Conservation (phyloP, 306 rosid genomes). For the Fragaria vesca region DNA sequence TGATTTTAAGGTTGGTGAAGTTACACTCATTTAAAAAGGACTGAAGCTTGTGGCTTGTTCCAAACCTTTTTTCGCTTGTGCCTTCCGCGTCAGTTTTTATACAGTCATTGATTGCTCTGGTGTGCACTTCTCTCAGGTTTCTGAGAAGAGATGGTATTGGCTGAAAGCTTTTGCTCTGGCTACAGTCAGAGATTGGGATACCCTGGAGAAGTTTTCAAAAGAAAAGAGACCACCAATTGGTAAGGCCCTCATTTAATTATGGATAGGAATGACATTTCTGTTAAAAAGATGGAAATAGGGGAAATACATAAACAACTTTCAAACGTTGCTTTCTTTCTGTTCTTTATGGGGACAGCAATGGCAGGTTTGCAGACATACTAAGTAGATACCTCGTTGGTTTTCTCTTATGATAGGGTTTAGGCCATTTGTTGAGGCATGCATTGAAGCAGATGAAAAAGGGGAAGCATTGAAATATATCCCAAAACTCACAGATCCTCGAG, state of each 20-base stretch:
- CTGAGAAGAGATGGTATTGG: constrained; percentile 99
- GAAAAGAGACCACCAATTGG: constrained; percentile 94
- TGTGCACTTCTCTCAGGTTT: constrained; percentile 53
- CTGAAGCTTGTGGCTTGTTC: not conserved
- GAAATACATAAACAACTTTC: not conserved
- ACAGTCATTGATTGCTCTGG: constrained; percentile 12
- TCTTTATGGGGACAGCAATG: not conserved
- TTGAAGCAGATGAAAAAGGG: constrained; percentile 90
- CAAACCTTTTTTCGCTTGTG: not conserved
- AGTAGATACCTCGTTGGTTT: not conserved
- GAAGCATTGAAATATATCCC: constrained; percentile 96
- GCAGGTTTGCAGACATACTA: not conserved
- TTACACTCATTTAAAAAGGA: constrained; percentile 6
- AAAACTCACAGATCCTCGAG: constrained; percentile 88
- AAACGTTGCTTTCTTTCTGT: not conserved
- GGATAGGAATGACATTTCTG: not conserved
- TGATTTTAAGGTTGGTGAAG: constrained; percentile 80
- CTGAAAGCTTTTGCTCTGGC: constrained; percentile 96
- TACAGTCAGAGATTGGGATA: constrained; percentile 90
- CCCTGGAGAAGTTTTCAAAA: constrained; percentile 83
- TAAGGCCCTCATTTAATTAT: constrained; percentile 28
- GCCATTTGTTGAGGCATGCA: constrained; percentile 97
- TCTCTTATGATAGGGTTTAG: constrained; percentile 58
- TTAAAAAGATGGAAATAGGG: not conserved
- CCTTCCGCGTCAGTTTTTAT: constrained; percentile 13